Percentiles rank a stretch among this genome's conserved stretches.
Conservation (phyloP, 129 eudicot genomes). For the Artemisia argyi region DNA sequence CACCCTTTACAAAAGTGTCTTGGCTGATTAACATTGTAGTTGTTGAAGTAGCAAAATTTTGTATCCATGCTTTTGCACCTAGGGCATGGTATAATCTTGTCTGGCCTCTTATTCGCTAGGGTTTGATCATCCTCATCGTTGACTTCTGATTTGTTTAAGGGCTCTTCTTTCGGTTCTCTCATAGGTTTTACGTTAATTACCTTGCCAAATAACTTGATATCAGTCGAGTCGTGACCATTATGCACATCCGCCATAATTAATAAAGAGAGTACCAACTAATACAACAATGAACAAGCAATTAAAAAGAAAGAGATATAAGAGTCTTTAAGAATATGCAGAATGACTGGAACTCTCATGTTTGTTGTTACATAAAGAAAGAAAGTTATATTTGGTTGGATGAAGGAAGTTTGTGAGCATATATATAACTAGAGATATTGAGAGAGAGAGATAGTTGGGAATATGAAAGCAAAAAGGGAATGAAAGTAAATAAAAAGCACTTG, state of each 20-base stretch:
- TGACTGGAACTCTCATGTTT: conserved; percentile 13
- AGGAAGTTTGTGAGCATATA: conserved; percentile 13
- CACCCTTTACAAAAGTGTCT: conserved; percentile 85
- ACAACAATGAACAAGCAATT: neutral
- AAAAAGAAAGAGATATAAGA: neutral
- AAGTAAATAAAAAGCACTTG: conserved; percentile 31
- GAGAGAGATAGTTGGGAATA: conserved; percentile 2
- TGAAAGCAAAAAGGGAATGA: conserved; percentile 25
- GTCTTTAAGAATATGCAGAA: conserved; percentile 9
- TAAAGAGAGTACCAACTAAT: neutral
- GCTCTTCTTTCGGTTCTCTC: conserved; percentile 40
- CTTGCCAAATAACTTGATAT: conserved; percentile 67
- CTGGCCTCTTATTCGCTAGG: conserved; percentile 58
- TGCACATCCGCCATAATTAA: conserved; percentile 42
- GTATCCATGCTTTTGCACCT: conserved; percentile 90
- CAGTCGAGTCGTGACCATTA: conserved; percentile 36
- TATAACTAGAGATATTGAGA: neutral
- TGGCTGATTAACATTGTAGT: conserved; percentile 83
- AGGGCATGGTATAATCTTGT: conserved; percentile 82
- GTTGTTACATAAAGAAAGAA: conserved; percentile 16
- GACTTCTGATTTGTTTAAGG: conserved; percentile 10
- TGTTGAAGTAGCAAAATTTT: conserved; percentile 83
- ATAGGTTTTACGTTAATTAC: conserved; percentile 49
- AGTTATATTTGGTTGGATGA: conserved; percentile 29
- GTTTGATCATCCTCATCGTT: conserved; percentile 14